A percentile compares a stretch with the other conserved stretches of the same genome.
Conservation (phyloP, 257 asterid genomes). For the Fraxinus americana region DNA sequence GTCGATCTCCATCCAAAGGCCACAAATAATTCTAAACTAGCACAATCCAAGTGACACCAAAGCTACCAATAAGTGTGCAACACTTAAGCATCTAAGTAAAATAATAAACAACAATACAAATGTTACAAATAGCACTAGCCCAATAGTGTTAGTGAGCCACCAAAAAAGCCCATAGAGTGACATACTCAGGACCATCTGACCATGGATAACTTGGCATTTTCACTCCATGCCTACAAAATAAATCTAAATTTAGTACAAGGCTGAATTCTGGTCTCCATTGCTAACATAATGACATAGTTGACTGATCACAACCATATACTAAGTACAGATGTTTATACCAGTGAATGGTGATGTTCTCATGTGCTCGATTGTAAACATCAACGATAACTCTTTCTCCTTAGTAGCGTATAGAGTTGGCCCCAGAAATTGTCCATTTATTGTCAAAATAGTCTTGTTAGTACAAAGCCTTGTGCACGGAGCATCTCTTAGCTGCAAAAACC, state of each 20-base stretch:
- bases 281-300: no score
- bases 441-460: constrained; percentile 39
- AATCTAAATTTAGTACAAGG: background rate
- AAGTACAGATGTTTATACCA: constrained; percentile 22
- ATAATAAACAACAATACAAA: no score
- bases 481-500: constrained; percentile 31
- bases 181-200: constrained; percentile 65
- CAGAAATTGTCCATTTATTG: constrained; percentile 47
- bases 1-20: no score
- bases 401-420: constrained; percentile 46
- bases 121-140: no score
- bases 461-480: constrained; percentile 35
- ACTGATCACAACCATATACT: no score
- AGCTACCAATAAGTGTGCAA: no score
- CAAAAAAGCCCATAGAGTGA: constrained; percentile 46
- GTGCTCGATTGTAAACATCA: constrained; percentile 30
- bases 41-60: no score
- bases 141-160: no score
- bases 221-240: constrained; percentile 62
- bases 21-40: no score
- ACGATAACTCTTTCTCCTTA: constrained; percentile 36
- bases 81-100: no score
- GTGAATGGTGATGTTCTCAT: constrained; percentile 38
- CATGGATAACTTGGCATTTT: constrained; percentile 63
- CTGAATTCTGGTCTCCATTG: no score